Evolutionary conservation across 495 filamentous ascomycete genomes (phyloP), one percentile per base, ranked within the genome.

Genomic region (Penicillium atrosanguineum): DNA sequence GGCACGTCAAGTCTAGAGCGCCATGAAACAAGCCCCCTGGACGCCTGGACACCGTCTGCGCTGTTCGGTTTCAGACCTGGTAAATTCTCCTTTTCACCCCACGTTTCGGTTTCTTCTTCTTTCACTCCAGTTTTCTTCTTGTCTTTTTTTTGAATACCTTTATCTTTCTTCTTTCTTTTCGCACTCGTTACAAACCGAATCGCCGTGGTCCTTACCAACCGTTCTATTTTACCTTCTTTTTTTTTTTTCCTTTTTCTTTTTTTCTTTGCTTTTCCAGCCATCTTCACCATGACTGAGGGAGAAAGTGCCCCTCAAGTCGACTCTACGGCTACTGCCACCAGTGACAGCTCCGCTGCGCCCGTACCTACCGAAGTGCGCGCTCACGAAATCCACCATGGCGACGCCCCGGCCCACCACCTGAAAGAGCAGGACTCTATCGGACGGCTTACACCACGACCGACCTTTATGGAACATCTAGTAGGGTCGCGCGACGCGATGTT

Each of bases 401-500:
- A 55, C 18, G 15, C 23, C 37, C 42, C 47, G 19, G 46, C 34
- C 47, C 50, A 56, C 19, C 29, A 31, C n/a, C 38, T 48, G 15
- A 62, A 64, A 39, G 67, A 69, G 56, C 64, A 66, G 37, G 57
- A 48, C 51, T 64, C 69, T 47, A 47, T 55, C 14, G 61, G 44
- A 11, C 57, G 60, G 28, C 36, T 73, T 0, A 73, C 69, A 2
- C 70, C 69, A 7, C 69, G 72, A 15, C 70, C 72, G 12, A 71
- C 69, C 11, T 75, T 71, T 40, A 55, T 75, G 43, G 68, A 71
- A 29, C 63, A 74, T 45, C 50, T 77, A 16, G 68, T 62, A 25
- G 61, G 56, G 46, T 70, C 69, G 23, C 69, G 70, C 2, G 72
- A 75, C 9, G 52, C 62, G 5, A 72, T 73, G 25, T 75, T 75